These are phyloP conservation scores for Solidago caesia DNA, from an alignment of 129 eudicot genomes.

Conservation along the genomic window DNA sequence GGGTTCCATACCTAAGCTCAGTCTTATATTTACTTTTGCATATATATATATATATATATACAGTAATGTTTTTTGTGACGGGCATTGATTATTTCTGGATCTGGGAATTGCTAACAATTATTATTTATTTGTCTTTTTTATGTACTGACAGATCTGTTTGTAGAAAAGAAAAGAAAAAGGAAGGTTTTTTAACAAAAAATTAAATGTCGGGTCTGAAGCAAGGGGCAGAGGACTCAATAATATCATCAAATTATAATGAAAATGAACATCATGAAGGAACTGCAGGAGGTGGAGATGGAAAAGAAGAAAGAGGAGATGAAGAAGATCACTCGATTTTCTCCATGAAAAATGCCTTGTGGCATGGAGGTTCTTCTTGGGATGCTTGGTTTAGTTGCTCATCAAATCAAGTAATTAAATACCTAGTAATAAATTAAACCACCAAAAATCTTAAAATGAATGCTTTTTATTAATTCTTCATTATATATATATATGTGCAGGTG, in stretches of 20 bases:
- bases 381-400: slow-evolving; percentile 90
- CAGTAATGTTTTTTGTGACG: slow-evolving; percentile 10
- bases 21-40: too few relatives aligned
- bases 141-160: slow-evolving; percentile 31
- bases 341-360: slow-evolving; percentile 62
- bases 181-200: neutral
- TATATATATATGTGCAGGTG: slow-evolving; percentile 75
- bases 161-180: slow-evolving; percentile 7
- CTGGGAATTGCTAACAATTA: slow-evolving; percentile 20
- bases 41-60: too few relatives aligned
- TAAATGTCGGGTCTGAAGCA: slow-evolving; percentile 73
- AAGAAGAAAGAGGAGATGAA: slow-evolving; percentile 25
- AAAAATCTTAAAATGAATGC: slow-evolving; percentile 19
- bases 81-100: slow-evolving; percentile 27
- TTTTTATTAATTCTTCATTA: too few relatives aligned
- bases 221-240: slow-evolving; percentile 84
- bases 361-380: slow-evolving; percentile 88
- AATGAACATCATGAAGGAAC: too few relatives aligned
- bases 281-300: slow-evolving; percentile 32
- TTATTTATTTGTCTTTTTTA: slow-evolving; percentile 16
- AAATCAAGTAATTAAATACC: too few relatives aligned
- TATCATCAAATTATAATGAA: slow-evolving; percentile 45
- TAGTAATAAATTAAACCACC: too few relatives aligned
- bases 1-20: too few relatives aligned
- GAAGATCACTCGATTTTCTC: slow-evolving; percentile 54